Base-by-base conservation (phyloP, 2,329 filamentous ascomycete species). In the Atkinsonella texensis region DNA sequence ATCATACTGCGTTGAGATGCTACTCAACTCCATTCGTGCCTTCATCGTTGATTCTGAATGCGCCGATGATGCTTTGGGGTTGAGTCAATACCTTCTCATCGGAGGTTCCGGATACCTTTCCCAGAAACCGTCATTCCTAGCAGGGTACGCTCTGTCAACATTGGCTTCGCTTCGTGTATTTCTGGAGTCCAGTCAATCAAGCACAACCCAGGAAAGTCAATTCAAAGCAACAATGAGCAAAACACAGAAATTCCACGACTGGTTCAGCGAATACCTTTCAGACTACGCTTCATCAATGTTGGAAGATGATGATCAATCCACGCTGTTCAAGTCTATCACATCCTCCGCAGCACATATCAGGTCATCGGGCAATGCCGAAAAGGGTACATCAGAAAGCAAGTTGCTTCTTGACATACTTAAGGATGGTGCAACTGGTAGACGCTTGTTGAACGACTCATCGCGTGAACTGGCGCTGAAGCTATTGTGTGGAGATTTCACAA, bases 1-100 rank as follows among this genome's bases (percentile, higher is more conserved):
- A 41, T 86, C 85, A 0, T 97, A 97, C 62, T 87, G 89, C 11
- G 66, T 96, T 13, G 88, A 98, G 65, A 93, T 96, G 87, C 74
- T 95, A 0, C 74, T 98, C 1, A 87, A 89, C 60, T 84, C 86
- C 1, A 74, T 95, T 18, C 77, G 85, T 10, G 81, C 83, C 0
- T 94, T 89, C 57, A 72, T 97, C 6, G 84, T 84, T 1, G 85
- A 97, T 58, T 77, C 84, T 0, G 85, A 94, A 62, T 97, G 91
- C 65, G 87, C 90, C 10, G 88, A 95, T 62, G 93, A 98, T 69
- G 84, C 87, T 1, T 75, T 97, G 44, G 91, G 90, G 0, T 79
- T 98, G 35, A 82, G 87, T 54, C 85, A 89, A 64, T 96, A 95
- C 66, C 75, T 99, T 1, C 73, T 97, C 13, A 72, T 79, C 6